Percentiles rank a stretch among this genome's conserved stretches.
phyloP scores from a whole-genome alignment of 140 eudicot species.

The Stevia rebaudiana region DNA sequence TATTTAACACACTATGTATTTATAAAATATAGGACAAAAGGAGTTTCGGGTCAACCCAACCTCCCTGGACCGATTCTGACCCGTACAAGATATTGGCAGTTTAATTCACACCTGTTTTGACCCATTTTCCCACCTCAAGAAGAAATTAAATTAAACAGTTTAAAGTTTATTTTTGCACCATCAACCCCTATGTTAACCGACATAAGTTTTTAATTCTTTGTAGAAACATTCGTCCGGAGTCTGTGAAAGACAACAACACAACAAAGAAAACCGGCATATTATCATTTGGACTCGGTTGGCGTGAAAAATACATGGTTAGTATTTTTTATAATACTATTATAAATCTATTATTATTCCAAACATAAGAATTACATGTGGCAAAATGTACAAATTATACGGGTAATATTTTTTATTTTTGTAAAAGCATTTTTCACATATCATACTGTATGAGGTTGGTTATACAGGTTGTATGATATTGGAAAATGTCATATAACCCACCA shows the following conservation, averaged over 20 bases:
- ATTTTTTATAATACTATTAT: neutral
- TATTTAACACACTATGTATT: too few species aligned
- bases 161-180: constrained; percentile 3
- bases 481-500: neutral
- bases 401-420: neutral
- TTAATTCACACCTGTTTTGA: too few species aligned
- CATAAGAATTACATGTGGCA: neutral
- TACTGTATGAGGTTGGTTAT: too few species aligned
- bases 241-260: constrained; percentile 33
- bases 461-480: neutral
- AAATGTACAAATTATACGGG: neutral
- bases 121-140: too few species aligned
- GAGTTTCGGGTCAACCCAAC: too few species aligned
- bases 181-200: constrained; percentile 11
- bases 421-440: too few species aligned
- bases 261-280: constrained; percentile 55
- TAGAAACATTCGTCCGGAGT: constrained; percentile 39
- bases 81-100: too few species aligned
- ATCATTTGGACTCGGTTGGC: constrained; percentile 89
- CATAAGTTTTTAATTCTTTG: constrained; percentile 6
- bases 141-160: too few species aligned
- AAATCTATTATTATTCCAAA: neutral
- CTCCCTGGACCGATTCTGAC: too few species aligned
- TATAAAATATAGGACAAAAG: too few species aligned
- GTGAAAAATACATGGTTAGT: constrained; percentile 71